These are phyloP conservation scores for Aspergillus calidoustus DNA, from an alignment of 2,329 filamentous ascomycete genomes.

Conservation along the genomic window DNA sequence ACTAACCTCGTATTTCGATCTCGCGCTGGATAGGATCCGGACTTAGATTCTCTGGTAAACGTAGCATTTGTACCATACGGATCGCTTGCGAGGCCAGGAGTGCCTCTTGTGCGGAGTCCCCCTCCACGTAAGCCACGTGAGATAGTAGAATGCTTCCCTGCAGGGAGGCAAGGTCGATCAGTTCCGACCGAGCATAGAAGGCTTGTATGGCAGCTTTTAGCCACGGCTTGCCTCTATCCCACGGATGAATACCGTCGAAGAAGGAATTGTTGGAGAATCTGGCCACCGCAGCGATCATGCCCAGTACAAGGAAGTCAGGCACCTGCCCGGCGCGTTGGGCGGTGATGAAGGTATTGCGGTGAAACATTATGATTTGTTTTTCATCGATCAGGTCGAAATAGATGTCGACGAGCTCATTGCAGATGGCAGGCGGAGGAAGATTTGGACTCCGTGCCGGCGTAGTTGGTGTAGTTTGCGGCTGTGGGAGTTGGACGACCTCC, in stretches of 20 bases:
- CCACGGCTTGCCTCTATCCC: conserved; percentile 8
- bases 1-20: conserved; percentile 10
- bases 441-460: background rate
- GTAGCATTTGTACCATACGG: conserved; percentile 12
- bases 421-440: background rate
- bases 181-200: conserved; percentile 1
- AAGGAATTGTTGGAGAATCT: conserved; percentile 6
- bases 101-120: conserved; percentile 9
- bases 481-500: background rate
- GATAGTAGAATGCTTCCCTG: conserved; percentile 6
- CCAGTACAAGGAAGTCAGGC: conserved; percentile 8
- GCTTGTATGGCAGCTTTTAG: conserved; percentile 3
- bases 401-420: conserved; percentile 12
- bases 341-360: conserved; percentile 4
- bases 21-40: conserved; percentile 8
- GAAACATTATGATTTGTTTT: conserved; percentile 12
- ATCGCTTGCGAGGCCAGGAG: conserved; percentile 7
- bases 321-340: conserved; percentile 2
- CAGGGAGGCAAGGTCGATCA: conserved; percentile 2
- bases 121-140: conserved; percentile 5
- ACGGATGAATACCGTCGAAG: conserved; percentile 6
- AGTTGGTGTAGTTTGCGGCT: background rate
- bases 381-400: conserved; percentile 14
- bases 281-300: conserved; percentile 10
- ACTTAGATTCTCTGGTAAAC: conserved; percentile 5